Base-by-base conservation (phyloP, 2,329 filamentous ascomycete species). In the Davidsoniella eucalypti region DNA sequence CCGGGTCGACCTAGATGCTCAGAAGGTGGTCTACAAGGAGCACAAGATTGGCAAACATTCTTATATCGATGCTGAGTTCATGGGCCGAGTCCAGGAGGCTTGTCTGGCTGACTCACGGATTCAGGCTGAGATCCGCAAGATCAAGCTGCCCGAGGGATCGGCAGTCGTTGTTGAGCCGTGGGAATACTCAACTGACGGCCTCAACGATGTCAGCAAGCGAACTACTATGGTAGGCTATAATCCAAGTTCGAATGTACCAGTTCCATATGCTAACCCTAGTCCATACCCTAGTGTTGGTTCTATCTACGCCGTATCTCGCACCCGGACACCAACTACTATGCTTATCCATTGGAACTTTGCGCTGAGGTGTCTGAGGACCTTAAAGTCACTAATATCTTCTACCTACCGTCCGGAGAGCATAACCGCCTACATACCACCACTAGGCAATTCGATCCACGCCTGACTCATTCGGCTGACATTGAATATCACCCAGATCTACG, bases 181-280 rank as follows among this genome's bases (percentile, higher is more conserved):
- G 73, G 66, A 72, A 1, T 77, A 76, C 58, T 72, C 66, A 0
- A 69, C 69, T 0, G 71, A 76, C 57, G 72, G 72, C 0, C 66
- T 70, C 62, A 69, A 69, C 44, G 69, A 75, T 44, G 72, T 71
- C 65, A 59, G 58, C 0, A 55, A 67, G 45, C 62, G 69, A 8
- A 64, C 67, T n/a, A 68, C 65, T 1, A 75, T 74, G 70, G 70
- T 71, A 55, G 21, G 59, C n/a, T 9, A 4, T 29, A 16, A 37
- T 4, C 14, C 8, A 17, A n/a, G 23, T n/a, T 25, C 25, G 3
- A 33, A n/a, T 2, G 12, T 17, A 18, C 5, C 1, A 16, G 12
- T 37, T 37, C 21, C 16, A 29, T 25, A 16, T 14, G 14, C 23
- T 51, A 44, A 54, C 33, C 2, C 3, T 7, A 5, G 5, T 18